Percentiles rank a stretch among this genome's conserved stretches.
These are phyloP conservation scores for Knoxia roxburghii DNA, from an alignment of 257 asterid genomes.

Conservation along the genomic window DNA sequence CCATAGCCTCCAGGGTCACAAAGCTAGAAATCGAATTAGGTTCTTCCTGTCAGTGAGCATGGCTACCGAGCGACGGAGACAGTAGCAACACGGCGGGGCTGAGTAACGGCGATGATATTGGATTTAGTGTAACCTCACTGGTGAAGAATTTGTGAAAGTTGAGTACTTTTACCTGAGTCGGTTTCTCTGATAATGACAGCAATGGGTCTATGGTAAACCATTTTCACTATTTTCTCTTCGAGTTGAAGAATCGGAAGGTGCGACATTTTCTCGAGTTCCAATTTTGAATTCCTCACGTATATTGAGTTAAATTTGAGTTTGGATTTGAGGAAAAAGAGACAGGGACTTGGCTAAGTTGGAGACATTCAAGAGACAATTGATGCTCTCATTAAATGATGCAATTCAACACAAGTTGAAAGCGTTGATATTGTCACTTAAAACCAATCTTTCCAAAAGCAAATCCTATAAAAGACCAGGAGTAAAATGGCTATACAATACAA, in stretches of 20 bases:
- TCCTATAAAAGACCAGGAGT: constrained; percentile 43
- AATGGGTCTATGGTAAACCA: constrained; percentile 67
- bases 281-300: no score
- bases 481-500: constrained; percentile 45
- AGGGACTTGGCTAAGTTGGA: constrained; percentile 61
- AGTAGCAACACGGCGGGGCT: constrained; percentile 63
- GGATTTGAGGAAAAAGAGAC: not conserved
- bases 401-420: constrained; percentile 56
- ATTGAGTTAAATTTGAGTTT: not conserved
- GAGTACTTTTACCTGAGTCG: constrained; percentile 96
- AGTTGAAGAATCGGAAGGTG: constrained; percentile 63
- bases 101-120: constrained; percentile 79
- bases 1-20: constrained; percentile 94
- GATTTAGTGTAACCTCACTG: constrained; percentile 66
- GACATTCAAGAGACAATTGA: constrained; percentile 84
- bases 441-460: constrained; percentile 53
- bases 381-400: constrained; percentile 85
- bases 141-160: constrained; percentile 91
- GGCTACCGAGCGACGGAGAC: constrained; percentile 54
- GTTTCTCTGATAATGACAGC: constrained; percentile 87
- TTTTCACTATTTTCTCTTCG: constrained; percentile 73
- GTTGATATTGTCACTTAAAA: constrained; percentile 90
- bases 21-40: constrained; percentile 73
- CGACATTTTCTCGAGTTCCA: constrained; percentile 46
- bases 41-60: no score